A percentile compares a stretch with the other conserved stretches of the same genome.
Conservation (phyloP, 2,329 filamentous ascomycete genomes). For the Penicillium sclerotiorum region DNA sequence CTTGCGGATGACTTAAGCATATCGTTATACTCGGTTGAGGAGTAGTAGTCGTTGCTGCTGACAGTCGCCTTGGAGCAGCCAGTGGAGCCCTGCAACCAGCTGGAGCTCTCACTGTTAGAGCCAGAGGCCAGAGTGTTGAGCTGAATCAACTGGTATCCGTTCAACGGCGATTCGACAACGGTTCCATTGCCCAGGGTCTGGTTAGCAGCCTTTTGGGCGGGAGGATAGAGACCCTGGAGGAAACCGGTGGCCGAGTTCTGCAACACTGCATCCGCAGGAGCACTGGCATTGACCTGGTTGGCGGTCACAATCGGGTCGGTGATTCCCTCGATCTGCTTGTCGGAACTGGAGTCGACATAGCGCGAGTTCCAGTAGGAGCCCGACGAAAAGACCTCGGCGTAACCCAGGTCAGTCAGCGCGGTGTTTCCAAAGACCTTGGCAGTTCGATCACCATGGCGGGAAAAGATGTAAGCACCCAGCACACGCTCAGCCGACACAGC, state of each 20-base stretch:
- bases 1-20: conserved; percentile 52
- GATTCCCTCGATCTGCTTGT: conserved; percentile 66
- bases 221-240: conserved; percentile 84
- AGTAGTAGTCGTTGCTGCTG: conserved; percentile 63
- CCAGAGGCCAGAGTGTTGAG: conserved; percentile 64
- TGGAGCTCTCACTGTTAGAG: conserved; percentile 60
- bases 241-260: conserved; percentile 80
- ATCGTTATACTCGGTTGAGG: conserved; percentile 52
- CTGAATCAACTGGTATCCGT: conserved; percentile 83
- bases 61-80: conserved; percentile 58
- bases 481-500: conserved; percentile 63
- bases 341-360: conserved; percentile 67
- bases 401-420: conserved; percentile 76
- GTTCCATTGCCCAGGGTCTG: conserved; percentile 73
- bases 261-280: conserved; percentile 75
- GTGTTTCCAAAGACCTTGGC: conserved; percentile 73
- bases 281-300: conserved; percentile 70
- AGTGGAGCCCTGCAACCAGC: conserved; percentile 62
- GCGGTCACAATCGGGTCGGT: conserved; percentile 66
- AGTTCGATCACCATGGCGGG: conserved; percentile 86
- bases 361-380: conserved; percentile 75
- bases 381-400: conserved; percentile 70
- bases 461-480: conserved; percentile 82
- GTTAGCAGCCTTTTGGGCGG: conserved; percentile 55
- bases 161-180: conserved; percentile 66